phyloP scores from a whole-genome alignment of 331 rosid genomes.

The Quercus tomentella region DNA sequence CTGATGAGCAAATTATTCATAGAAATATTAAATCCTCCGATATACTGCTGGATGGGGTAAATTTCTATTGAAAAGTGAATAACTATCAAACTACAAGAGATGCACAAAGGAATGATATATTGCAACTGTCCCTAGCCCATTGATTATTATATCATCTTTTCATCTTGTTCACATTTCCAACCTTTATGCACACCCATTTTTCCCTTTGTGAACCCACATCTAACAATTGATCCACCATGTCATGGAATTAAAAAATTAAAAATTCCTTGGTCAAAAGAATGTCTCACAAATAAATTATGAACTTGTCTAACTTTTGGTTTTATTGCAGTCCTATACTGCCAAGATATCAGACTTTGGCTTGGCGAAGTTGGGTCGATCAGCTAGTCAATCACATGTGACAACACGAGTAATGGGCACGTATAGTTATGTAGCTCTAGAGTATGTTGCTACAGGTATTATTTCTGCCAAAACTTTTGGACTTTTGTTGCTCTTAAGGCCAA shows the following conservation, averaged over 20 bases:
- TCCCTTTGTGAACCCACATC: too few relatives aligned
- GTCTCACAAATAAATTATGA: not conserved
- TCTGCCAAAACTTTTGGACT: not conserved
- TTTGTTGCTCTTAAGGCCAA: not conserved
- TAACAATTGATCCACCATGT: too few relatives aligned
- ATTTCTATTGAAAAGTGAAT: slow-evolving; percentile 1
- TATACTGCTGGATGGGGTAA: slow-evolving; percentile 85
- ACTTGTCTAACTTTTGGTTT: slow-evolving; percentile 9
- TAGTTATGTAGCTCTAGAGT: slow-evolving; percentile 97
- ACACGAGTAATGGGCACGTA: slow-evolving; percentile 95
- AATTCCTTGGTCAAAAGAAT: not conserved
- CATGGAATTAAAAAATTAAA: too few relatives aligned
- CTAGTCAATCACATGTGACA: slow-evolving; percentile 88
- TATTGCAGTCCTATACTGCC: slow-evolving; percentile 66
- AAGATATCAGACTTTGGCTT: slow-evolving; percentile 90
- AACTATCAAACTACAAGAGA: not conserved
- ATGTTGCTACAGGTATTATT: slow-evolving; percentile 71
- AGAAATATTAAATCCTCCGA: slow-evolving; percentile 92
- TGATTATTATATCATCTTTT: not conserved
- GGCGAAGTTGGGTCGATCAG: slow-evolving; percentile 95
- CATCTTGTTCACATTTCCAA: not conserved
- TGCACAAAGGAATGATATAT: not conserved
- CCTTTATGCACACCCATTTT: not conserved
- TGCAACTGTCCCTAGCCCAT: not conserved
- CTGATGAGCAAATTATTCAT: slow-evolving; percentile 71